phyloP scores from a whole-genome alignment of 2,329 filamentous ascomycete species.

The Ophiosphaerella herpotricha region DNA sequence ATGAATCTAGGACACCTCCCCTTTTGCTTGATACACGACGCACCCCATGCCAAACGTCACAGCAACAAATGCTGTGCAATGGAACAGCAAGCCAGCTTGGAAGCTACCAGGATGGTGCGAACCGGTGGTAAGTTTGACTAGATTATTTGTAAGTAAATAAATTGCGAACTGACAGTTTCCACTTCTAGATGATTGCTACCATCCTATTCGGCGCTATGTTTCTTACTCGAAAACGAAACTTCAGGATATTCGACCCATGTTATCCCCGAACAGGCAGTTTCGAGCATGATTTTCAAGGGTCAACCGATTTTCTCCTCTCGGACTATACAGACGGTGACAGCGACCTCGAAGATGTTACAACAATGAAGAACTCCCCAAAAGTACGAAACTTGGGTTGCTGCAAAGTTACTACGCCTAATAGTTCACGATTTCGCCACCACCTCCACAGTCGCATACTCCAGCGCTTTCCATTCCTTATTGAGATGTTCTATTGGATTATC shows the following conservation, averaged over 20 bases:
- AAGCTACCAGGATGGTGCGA: conserved; percentile 50
- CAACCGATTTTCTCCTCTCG: conserved; percentile 48
- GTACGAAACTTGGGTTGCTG: conserved; percentile 58
- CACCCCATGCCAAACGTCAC: conserved; percentile 17
- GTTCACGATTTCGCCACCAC: conserved; percentile 64
- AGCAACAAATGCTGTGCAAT: conserved; percentile 26
- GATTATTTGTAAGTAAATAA: neutral
- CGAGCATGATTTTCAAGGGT: conserved; percentile 40
- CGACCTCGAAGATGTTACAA: conserved; percentile 43
- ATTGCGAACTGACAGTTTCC: conserved; percentile 8
- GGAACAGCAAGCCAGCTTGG: conserved; percentile 49
- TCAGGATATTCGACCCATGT: conserved; percentile 46
- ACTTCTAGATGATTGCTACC: conserved; percentile 53
- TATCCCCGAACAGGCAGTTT: conserved; percentile 35
- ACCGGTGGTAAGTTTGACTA: conserved; percentile 39
- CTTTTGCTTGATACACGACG: conserved; percentile 2
- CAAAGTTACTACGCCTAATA: conserved; percentile 60
- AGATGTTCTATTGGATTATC: conserved; percentile 76
- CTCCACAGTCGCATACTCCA: conserved; percentile 67
- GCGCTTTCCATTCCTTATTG: conserved; percentile 70
- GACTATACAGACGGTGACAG: conserved; percentile 44
- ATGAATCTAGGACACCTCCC: no score
- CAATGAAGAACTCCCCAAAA: conserved; percentile 53
- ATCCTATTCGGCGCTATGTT: conserved; percentile 57
- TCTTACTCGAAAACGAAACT: conserved; percentile 53